Evolutionary conservation across 2,329 filamentous ascomycete species (phyloP), one percentile per base, ranked within the genome.

Genomic region (Penicillium sp.): DNA sequence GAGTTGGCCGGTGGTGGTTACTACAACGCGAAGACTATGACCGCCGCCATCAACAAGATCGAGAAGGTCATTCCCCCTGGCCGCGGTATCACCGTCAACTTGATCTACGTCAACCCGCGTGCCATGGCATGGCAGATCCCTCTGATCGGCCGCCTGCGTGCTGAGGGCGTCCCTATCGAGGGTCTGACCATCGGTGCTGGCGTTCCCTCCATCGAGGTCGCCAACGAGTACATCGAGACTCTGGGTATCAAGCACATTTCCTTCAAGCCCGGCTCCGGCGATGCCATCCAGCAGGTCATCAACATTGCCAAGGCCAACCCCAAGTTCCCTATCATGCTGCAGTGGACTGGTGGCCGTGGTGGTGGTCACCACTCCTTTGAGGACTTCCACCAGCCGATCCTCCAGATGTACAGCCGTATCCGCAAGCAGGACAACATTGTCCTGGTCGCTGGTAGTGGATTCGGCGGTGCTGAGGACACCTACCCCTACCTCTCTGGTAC

Each of bases 221-320:
- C 92, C 22, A 90, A 95, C 71, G 91, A 96, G 73, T 97, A 96
- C 78, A 96, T 97, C 66, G 86, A 93, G 78, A 98, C 93, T 0
- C 84, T 97, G 12, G 92, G 92, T 12, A 84, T 97, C 61, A 96
- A 96, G 82, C 92, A 96, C 77, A 96, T 97, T 67, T 84, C 88
- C 31, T 96, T 97, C 85, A 97, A 97, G 83, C 93, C 93, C 34
- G 92, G 93, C 61, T 96, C 92, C 15, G 84, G 89, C 51, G 91
- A 96, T 63, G 91, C 90, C 2, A 96, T 97, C 63, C 91, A 96
- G 75, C 82, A 90, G 35, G 91, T 96, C 60, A 89, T 97, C 78
- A 95, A 96, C 77, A 93, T 97, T 70, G 92, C 93, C 65, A 95
- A 91, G 78, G 91, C 91, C n/a, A 95, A 96, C 75, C 92, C 93